phyloP scores from a whole-genome alignment of 768 basidiomycete species.

The Collybiopsis confluens region DNA sequence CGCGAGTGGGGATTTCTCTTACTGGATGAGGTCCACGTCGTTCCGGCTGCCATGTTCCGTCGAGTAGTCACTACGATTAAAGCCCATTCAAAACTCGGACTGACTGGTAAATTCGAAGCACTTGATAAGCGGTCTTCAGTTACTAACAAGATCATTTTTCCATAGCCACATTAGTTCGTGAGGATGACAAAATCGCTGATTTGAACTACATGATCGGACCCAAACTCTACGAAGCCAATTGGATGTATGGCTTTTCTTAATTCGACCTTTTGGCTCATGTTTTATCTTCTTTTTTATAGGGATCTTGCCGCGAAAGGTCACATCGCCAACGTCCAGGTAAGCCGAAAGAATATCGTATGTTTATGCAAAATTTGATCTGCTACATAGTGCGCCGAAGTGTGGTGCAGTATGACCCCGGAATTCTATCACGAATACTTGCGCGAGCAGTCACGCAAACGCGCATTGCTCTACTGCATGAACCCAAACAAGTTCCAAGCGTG shows the following conservation, averaged over 20 bases:
- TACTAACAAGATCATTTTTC: background rate
- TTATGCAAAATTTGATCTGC: background rate
- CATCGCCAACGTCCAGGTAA: constrained; percentile 98
- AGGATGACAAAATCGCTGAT: constrained; percentile 98
- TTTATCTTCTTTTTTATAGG: constrained; percentile 27
- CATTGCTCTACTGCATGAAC: constrained; percentile 99
- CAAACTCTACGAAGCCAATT: constrained; percentile 98
- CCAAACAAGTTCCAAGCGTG: constrained; percentile 99
- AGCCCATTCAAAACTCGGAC: constrained; percentile 95
- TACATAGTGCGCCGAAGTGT: constrained; percentile 92
- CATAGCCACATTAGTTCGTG: constrained; percentile 92
- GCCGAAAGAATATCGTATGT: constrained; percentile 15
- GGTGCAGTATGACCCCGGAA: constrained; percentile 99
- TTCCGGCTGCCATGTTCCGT: constrained; percentile 98
- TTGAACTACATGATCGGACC: constrained; percentile 99
- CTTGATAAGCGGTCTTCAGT: background rate
- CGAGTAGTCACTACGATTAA: constrained; percentile 98
- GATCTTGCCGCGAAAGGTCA: constrained; percentile 98
- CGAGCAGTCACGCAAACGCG: constrained; percentile 88
- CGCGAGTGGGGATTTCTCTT: constrained; percentile 99
- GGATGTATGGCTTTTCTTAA: constrained; percentile 80
- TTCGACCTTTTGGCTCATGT: background rate
- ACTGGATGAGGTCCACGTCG: constrained; percentile 97
- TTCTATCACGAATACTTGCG: constrained; percentile 97
- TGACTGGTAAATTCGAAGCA: constrained; percentile 61